phyloP scores from a whole-genome alignment of 2,329 filamentous ascomycete genomes.

The Exophiala viscosa region DNA sequence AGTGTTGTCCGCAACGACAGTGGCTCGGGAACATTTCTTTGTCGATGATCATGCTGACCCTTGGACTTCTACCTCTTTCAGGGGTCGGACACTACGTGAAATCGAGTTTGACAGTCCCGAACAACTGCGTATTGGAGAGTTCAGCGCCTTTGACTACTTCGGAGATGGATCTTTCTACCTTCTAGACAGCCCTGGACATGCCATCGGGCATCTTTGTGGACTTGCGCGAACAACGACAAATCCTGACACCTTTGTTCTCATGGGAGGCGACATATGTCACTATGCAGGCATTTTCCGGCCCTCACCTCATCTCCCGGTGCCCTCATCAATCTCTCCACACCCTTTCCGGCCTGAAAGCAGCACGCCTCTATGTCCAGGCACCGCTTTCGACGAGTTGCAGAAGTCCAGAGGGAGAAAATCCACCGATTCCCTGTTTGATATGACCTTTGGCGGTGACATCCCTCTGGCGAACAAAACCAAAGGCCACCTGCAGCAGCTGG shows the following conservation, averaged over 20 bases:
- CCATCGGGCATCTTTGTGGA: slow-evolving; percentile 25
- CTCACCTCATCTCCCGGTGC: slow-evolving; percentile 7
- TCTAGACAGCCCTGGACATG: slow-evolving; percentile 40
- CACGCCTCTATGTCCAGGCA: slow-evolving; percentile 8
- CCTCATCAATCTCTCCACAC: slow-evolving; percentile 6
- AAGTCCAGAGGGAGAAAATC: slow-evolving; percentile 3
- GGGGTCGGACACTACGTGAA: neutral
- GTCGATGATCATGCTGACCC: neutral
- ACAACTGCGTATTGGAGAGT: slow-evolving; percentile 38
- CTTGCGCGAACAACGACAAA: slow-evolving; percentile 25
- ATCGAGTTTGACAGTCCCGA: slow-evolving; percentile 31
- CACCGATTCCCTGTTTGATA: slow-evolving; percentile 11
- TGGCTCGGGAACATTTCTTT: neutral
- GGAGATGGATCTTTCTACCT: slow-evolving; percentile 56
- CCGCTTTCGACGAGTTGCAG: slow-evolving; percentile 6
- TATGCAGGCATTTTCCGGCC: slow-evolving; percentile 6
- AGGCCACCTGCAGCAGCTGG: slow-evolving; percentile 26
- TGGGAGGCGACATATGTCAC: slow-evolving; percentile 10
- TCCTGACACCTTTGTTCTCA: slow-evolving; percentile 12
- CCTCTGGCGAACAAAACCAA: slow-evolving; percentile 9
- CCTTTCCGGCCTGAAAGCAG: neutral
- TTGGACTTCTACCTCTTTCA: neutral
- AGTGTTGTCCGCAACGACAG: neutral
- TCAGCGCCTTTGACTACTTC: slow-evolving; percentile 40
- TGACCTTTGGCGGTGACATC: slow-evolving; percentile 14